Conservation (phyloP, 805 yeast species). For the Vanderwaltozyma verrucispora region DNA sequence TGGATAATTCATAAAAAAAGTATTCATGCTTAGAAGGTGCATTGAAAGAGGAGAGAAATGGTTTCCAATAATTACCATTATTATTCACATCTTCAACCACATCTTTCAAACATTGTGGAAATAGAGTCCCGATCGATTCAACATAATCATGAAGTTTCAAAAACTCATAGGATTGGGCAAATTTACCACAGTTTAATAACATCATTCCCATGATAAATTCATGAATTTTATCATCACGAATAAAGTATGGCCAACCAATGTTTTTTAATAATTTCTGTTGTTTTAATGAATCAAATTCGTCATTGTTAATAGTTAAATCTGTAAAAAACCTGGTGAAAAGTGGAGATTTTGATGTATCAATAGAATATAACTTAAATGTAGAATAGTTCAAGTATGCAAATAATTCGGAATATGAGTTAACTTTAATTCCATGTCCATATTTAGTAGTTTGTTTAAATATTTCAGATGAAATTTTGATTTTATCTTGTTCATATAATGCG, state of each 20-base stretch:
- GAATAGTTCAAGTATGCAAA: constrained; percentile 10
- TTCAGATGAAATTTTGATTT: constrained; percentile 11
- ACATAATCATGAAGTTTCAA: constrained; percentile 20
- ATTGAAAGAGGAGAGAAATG: constrained; percentile 13
- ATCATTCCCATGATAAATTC: constrained; percentile 23
- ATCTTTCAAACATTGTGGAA: constrained; percentile 15
- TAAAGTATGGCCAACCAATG: constrained; percentile 14
- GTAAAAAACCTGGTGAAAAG: constrained; percentile 15
- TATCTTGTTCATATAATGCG: constrained; percentile 19
- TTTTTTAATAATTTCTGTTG: constrained; percentile 7
- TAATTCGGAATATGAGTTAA: constrained; percentile 18
- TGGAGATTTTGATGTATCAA: constrained; percentile 8
- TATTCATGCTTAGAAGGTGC: constrained; percentile 11
- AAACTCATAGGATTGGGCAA: constrained; percentile 18
- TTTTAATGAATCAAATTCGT: neutral
- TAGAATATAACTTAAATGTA: constrained; percentile 9
- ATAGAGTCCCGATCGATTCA: constrained; percentile 6
- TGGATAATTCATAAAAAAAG: constrained; percentile 20
- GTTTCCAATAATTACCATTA: constrained; percentile 14
- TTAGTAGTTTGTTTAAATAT: constrained; percentile 15
- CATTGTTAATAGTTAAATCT: constrained; percentile 8
- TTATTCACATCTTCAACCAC: constrained; percentile 7
- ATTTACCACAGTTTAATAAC: constrained; percentile 17
- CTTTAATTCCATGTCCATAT: constrained; percentile 17
- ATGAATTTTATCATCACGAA: constrained; percentile 12